A percentile compares a stretch with the other conserved stretches of the same genome.
phyloP scores from a whole-genome alignment of 2,329 filamentous ascomycete genomes.

The Ascochyta clinopodiicola region DNA sequence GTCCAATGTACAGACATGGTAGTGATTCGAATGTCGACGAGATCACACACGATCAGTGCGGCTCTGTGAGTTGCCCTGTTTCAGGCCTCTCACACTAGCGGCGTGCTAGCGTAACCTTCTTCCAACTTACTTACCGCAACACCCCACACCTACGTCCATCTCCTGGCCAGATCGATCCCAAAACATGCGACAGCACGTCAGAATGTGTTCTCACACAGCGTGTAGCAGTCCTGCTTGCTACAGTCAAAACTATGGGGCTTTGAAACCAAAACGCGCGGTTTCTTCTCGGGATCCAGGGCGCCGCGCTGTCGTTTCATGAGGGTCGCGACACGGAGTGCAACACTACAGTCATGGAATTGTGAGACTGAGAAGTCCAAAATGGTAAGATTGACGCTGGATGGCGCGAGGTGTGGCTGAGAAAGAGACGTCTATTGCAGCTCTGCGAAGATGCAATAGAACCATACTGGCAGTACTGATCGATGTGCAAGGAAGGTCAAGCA shows the following conservation, averaged over 20 bases:
- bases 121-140: not conserved
- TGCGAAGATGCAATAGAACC: not conserved
- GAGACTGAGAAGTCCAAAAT: not conserved
- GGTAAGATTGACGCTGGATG: constrained; percentile 1
- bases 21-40: not conserved
- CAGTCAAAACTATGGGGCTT: constrained; percentile 22
- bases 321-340: constrained; percentile 9
- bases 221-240: constrained; percentile 18
- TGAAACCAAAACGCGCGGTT: constrained; percentile 30
- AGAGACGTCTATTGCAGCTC: not conserved
- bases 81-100: constrained; percentile 13
- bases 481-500: not conserved
- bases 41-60: not conserved
- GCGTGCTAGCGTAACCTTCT: constrained; percentile 17
- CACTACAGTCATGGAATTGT: not conserved
- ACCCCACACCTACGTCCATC: not conserved
- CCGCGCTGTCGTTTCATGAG: constrained; percentile 23
- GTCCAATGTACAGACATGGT: not conserved
- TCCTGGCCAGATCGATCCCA: constrained; percentile 2
- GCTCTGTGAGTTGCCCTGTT: constrained; percentile 8
- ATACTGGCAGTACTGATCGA: not conserved
- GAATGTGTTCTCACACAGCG: constrained; percentile 5
- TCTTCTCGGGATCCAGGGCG: constrained; percentile 8
- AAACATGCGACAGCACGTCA: constrained; percentile 5
- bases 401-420: constrained; percentile 6